A percentile compares a stretch with the other conserved stretches of the same genome.
Conservation (phyloP, 2,329 filamentous ascomycete species). For the Cytospora mali region DNA sequence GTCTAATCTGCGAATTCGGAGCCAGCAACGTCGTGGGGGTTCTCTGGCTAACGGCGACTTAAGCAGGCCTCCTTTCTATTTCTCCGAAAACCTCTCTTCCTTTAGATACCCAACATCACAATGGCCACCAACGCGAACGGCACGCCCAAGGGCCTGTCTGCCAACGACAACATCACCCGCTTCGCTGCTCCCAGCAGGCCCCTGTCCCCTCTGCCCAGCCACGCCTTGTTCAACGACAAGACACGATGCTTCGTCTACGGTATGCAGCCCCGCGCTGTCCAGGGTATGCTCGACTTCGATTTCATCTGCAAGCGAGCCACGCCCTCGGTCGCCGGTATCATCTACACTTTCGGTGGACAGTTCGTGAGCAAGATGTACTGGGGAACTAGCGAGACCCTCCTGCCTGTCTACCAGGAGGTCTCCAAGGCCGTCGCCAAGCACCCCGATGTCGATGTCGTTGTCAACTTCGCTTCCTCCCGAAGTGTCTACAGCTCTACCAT, state of each 20-base stretch:
- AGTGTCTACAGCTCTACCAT: slow-evolving; percentile 98
- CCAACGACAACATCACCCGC: slow-evolving; percentile 98
- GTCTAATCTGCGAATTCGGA: background rate
- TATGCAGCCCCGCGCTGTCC: slow-evolving; percentile 90
- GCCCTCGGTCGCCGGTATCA: slow-evolving; percentile 96
- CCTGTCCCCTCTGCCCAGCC: slow-evolving; percentile 81
- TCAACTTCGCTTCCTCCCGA: slow-evolving; percentile 99
- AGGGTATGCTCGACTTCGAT: slow-evolving; percentile 98
- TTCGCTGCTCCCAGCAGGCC: slow-evolving; percentile 92
- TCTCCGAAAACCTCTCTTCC: slow-evolving; percentile 25
- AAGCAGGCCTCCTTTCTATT: slow-evolving; percentile 7
- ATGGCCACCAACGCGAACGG: slow-evolving; percentile 61
- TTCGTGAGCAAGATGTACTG: slow-evolving; percentile 99
- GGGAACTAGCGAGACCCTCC: slow-evolving; percentile 98
- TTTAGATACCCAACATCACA: slow-evolving; percentile 35
- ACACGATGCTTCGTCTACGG: slow-evolving; percentile 99
- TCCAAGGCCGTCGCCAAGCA: slow-evolving; percentile 95
- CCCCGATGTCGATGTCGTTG: slow-evolving; percentile 92
- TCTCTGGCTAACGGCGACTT: slow-evolving; percentile 10
- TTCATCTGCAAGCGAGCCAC: slow-evolving; percentile 99
- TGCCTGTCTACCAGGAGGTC: slow-evolving; percentile 96
- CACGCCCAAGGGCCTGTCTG: slow-evolving; percentile 59
- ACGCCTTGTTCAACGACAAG: slow-evolving; percentile 98
- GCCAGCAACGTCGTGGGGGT: background rate
- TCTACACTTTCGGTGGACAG: slow-evolving; percentile 99